Base-by-base conservation (phyloP, 2,329 filamentous ascomycete species). In the Venturia oleaginea region DNA sequence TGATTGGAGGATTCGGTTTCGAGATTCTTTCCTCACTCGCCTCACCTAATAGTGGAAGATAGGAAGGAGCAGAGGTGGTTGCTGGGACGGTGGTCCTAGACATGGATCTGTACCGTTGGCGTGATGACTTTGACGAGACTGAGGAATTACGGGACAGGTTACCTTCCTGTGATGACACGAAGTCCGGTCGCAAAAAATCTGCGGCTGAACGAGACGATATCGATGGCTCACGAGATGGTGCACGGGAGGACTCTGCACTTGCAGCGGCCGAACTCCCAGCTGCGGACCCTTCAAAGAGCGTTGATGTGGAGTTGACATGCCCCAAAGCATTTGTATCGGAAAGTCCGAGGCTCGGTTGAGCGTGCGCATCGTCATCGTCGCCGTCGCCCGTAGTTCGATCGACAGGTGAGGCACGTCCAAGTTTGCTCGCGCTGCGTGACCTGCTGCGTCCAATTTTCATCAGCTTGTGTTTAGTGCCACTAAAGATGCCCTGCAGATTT, bases 281-380 rank as follows among this genome's bases (percentile, higher is more conserved):
- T 22, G 75, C 71, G 13, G 74, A 76, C 24, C 73, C 67, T 8
- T 78, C 75, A 46, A 75, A 75, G 74, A 80, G 68, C 72, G 79
- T 66, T 69, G 81, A 68, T 72, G 83, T 73, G 72, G 77, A 70
- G 79, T 85, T 68, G 80, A 80, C 72, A 72, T 85, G 65, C 19
- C 88, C 89, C 3, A 86, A 81, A 1, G 83, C 88, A 27, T 82
- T 77, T 1, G 85, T 80, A 4, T 81, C 84, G 71, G 82, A 89
- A 32, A 91, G 70, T 4, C 83, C 84, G 2, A 91, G 80, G 67
- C 84, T 85, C 0, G 89, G 80, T 48, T 82, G 81, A 2, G 83
- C 83, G 66, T 88, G 86, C 68, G 87, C 86, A 71, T 90, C 86
- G 11, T 80, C 76, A 38, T 59, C 42, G 62, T 79, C 84, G 27